These are phyloP conservation scores for Thalassiosira profunda DNA, from an alignment of 108 stramenopile species.

Conservation along the genomic window DNA sequence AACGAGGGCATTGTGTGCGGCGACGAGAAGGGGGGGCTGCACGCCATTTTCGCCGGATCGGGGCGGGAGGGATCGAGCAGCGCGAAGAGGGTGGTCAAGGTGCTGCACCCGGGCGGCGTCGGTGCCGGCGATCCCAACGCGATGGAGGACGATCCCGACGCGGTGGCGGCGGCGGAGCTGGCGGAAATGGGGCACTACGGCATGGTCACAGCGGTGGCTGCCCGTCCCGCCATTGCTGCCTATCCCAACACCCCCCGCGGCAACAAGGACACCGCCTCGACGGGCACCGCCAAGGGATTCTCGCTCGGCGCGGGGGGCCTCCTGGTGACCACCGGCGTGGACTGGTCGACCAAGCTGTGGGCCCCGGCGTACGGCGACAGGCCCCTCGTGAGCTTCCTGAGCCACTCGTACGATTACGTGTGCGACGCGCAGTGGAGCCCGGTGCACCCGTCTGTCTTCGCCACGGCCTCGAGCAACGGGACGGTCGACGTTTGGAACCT, in stretches of 20 bases:
- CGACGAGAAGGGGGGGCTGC: constrained; percentile 75
- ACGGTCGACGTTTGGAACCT: constrained; percentile 89
- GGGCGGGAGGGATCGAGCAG: constrained; percentile 50
- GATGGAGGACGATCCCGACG: constrained; percentile 14
- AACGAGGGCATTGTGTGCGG: constrained; percentile 74
- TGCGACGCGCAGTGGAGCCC: constrained; percentile 93
- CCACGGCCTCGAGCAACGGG: constrained; percentile 87
- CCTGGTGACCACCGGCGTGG: constrained; percentile 82
- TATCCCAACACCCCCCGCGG: constrained; percentile 26
- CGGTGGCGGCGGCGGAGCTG: too few relatives aligned
- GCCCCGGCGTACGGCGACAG: constrained; percentile 80
- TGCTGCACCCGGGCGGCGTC: constrained; percentile 46
- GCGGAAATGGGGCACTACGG: constrained; percentile 70
- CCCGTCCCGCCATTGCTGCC: constrained; percentile 51
- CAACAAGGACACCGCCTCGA: constrained; percentile 7
- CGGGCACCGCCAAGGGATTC: constrained; percentile 72
- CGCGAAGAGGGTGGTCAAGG: constrained; percentile 54
- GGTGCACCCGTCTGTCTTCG: constrained; percentile 82
- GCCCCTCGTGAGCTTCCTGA: constrained; percentile 77
- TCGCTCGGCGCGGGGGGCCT: constrained; percentile 74
- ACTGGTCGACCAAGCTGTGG: constrained; percentile 94
- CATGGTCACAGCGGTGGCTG: constrained; percentile 77
- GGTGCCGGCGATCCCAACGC: neutral
- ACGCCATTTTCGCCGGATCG: constrained; percentile 57
- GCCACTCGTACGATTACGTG: constrained; percentile 92